Evolutionary conservation across 2,329 filamentous ascomycete genomes (phyloP).

Genomic region (Penicillium freii): DNA sequence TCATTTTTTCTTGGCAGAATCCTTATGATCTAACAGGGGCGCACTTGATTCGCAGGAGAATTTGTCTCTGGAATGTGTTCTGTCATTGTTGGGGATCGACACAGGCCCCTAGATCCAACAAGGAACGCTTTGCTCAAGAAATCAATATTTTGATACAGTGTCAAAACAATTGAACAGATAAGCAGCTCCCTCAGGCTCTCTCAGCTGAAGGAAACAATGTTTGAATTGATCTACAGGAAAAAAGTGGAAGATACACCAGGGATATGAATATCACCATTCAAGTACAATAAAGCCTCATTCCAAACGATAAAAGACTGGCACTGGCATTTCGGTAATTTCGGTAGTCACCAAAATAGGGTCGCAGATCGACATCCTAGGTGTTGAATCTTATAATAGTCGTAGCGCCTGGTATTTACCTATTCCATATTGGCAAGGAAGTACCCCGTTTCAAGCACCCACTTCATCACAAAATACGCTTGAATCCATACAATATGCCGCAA

Average conservation of each 20-base stretch:
- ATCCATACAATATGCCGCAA: slow-evolving; percentile 7
- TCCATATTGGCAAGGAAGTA: not conserved
- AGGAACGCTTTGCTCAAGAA: not conserved
- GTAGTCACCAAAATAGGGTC: not conserved
- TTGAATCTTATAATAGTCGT: not conserved
- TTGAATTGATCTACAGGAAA: not conserved
- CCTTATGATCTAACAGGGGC: slow-evolving; percentile 15
- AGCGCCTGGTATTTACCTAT: not conserved
- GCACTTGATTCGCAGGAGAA: not conserved
- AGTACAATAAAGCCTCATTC: slow-evolving; percentile 14
- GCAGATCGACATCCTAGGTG: not conserved
- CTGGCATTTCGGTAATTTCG: not conserved
- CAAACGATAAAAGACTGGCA: slow-evolving; percentile 6
- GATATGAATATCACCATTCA: slow-evolving; percentile 10
- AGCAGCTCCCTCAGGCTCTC: not conserved
- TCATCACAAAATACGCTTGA: not conserved
- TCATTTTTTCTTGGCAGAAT: not conserved
- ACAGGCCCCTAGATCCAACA: slow-evolving; percentile 16
- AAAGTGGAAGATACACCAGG: not conserved
- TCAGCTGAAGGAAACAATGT: not conserved
- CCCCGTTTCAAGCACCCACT: not conserved
- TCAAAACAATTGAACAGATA: not conserved
- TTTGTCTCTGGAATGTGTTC: slow-evolving; percentile 16
- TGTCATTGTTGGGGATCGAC: slow-evolving; percentile 12
- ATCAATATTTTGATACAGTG: not conserved